phyloP scores from a whole-genome alignment of 202 grass and related monocot species.

The Panicum hallii region DNA sequence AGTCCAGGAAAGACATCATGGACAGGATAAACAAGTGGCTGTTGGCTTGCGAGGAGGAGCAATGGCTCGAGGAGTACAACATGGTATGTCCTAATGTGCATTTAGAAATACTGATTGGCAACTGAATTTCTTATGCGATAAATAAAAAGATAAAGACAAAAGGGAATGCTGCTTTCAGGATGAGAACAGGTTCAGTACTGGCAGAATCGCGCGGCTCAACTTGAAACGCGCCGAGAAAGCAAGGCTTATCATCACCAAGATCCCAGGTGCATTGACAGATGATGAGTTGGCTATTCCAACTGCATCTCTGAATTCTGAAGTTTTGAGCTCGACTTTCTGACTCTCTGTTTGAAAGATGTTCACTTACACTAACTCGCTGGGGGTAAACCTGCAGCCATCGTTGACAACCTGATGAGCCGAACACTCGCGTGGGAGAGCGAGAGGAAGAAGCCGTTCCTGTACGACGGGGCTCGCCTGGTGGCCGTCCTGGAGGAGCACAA shows the following conservation, averaged over 20 bases:
- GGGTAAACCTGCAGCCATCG: conserved; percentile 37
- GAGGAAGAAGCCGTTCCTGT: conserved; percentile 63
- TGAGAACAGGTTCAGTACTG: conserved; percentile 62
- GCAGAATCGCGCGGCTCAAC: conserved; percentile 65
- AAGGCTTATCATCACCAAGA: conserved; percentile 60
- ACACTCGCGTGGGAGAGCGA: conserved; percentile 68
- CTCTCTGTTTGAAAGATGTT: neutral
- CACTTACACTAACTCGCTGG: neutral
- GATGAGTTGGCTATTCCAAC: neutral
- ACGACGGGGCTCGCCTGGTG: conserved; percentile 64
- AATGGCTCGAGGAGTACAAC: conserved; percentile 74
- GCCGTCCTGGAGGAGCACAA: conserved; percentile 72
- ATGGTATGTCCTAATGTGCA: conserved; percentile 33
- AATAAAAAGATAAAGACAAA: neutral
- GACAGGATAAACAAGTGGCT: conserved; percentile 77
- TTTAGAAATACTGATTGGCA: neutral
- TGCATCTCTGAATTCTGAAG: neutral
- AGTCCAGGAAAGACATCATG: conserved; percentile 74
- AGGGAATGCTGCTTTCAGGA: conserved; percentile 48
- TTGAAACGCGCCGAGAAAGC: conserved; percentile 79
- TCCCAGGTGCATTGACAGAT: conserved; percentile 49
- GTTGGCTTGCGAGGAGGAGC: conserved; percentile 67
- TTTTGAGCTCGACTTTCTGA: too few relatives aligned
- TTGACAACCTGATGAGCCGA: conserved; percentile 68
- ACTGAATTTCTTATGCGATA: neutral